Conservation (phyloP, 129 eudicot species). For the Chrysanthemum makinoi region DNA sequence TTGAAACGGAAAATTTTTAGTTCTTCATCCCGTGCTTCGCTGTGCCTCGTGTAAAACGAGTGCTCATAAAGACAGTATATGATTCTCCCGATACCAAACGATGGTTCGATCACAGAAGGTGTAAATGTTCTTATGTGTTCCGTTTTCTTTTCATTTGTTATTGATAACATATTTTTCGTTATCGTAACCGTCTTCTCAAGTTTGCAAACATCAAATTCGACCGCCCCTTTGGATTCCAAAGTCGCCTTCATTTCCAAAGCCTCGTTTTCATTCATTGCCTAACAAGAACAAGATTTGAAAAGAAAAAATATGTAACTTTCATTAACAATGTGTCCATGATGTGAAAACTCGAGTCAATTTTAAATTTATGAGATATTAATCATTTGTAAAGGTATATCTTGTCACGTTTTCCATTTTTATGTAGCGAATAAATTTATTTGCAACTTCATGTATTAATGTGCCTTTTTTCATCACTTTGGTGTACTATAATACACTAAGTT, state of each 20-base stretch:
- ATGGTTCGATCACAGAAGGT: slow-evolving; percentile 79
- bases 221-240: slow-evolving; percentile 63
- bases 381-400: too few species aligned
- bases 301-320: too few species aligned
- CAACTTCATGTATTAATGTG: too few species aligned
- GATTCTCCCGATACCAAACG: slow-evolving; percentile 77
- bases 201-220: slow-evolving; percentile 57
- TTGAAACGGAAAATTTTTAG: slow-evolving; percentile 65
- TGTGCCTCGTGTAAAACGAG: slow-evolving; percentile 63
- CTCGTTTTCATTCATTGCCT: slow-evolving; percentile 69
- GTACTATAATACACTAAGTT: too few species aligned
- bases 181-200: slow-evolving; percentile 52
- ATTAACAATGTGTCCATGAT: too few species aligned
- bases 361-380: too few species aligned
- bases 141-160: slow-evolving; percentile 57
- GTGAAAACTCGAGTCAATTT: too few species aligned
- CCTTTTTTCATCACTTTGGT: too few species aligned
- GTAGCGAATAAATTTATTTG: too few species aligned
- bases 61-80: slow-evolving; percentile 72
- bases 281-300: not conserved
- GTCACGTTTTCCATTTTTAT: too few species aligned
- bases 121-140: slow-evolving; percentile 73
- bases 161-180: slow-evolving; percentile 54
- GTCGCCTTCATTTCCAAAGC: slow-evolving; percentile 64
- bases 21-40: slow-evolving; percentile 68